Evolutionary conservation across 306 rosid species (phyloP).

Genomic region (barrel medic (Medicago truncatula)): MtrunA17r5.0-ANR NC_053049.1:45652501-45653000

Average conservation of each 20-base stretch:
- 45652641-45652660: slow-evolving; percentile 75
- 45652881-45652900: slow-evolving; percentile 54
- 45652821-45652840: slow-evolving; percentile 53
- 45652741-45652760: slow-evolving; percentile 47
- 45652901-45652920: slow-evolving; percentile 58
- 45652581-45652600: slow-evolving; percentile 79
- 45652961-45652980: slow-evolving; percentile 20
- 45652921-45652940: slow-evolving; percentile 57
- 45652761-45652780: slow-evolving; percentile 63
- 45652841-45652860: slow-evolving; percentile 48
- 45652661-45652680: slow-evolving; percentile 75
- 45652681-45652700: slow-evolving; percentile 70
- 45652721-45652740: slow-evolving; percentile 61
- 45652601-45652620: slow-evolving; percentile 70
- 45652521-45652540: slow-evolving; percentile 86
- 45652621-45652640: slow-evolving; percentile 92
- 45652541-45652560: slow-evolving; percentile 74
- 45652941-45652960: slow-evolving; percentile 22
- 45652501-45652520: slow-evolving; percentile 72
- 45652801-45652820: slow-evolving; percentile 75
- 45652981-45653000: not conserved
- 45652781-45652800: slow-evolving; percentile 74
- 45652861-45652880: slow-evolving; percentile 50
- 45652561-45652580: slow-evolving; percentile 59
- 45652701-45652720: slow-evolving; percentile 88